Evolutionary conservation across 805 yeast species (phyloP).

Genomic region (Saccharomycopsis sp.): DNA sequence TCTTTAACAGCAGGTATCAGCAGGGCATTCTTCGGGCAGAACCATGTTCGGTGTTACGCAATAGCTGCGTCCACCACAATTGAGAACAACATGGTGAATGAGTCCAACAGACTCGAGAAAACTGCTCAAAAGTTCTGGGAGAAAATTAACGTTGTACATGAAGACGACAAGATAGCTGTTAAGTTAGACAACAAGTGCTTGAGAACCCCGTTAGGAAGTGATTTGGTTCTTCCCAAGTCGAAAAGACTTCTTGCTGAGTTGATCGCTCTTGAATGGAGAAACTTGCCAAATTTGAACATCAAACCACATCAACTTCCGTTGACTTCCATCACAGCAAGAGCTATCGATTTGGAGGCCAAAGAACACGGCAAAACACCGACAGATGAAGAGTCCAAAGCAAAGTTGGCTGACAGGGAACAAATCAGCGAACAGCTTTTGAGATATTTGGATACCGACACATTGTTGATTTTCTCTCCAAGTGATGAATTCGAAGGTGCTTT

Average conservation of each 20-base stretch:
- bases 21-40: too few species aligned
- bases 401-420: slow-evolving; percentile 50
- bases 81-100: slow-evolving; percentile 47
- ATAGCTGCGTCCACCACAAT: slow-evolving; percentile 25
- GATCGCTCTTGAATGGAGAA: slow-evolving; percentile 82
- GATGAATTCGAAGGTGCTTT: slow-evolving; percentile 77
- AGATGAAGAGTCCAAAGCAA: slow-evolving; percentile 38
- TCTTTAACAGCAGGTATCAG: too few species aligned
- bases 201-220: slow-evolving; percentile 76
- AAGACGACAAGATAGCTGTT: slow-evolving; percentile 36
- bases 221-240: slow-evolving; percentile 50
- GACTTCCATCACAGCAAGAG: slow-evolving; percentile 80
- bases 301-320: slow-evolving; percentile 77
- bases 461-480: slow-evolving; percentile 74
- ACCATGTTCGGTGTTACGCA: neutral
- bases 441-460: slow-evolving; percentile 89
- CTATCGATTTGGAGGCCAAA: slow-evolving; percentile 56
- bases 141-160: slow-evolving; percentile 36
- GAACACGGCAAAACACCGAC: too few species aligned
- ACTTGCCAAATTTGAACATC: slow-evolving; percentile 54
- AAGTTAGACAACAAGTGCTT: slow-evolving; percentile 68
- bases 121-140: slow-evolving; percentile 78
- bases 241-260: slow-evolving; percentile 62
- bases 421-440: slow-evolving; percentile 57
- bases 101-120: slow-evolving; percentile 61